A percentile compares a stretch with the other conserved stretches of the same genome.
Conservation (phyloP, 352 stramenopile species). For the Blastocystis sp. region DNA sequence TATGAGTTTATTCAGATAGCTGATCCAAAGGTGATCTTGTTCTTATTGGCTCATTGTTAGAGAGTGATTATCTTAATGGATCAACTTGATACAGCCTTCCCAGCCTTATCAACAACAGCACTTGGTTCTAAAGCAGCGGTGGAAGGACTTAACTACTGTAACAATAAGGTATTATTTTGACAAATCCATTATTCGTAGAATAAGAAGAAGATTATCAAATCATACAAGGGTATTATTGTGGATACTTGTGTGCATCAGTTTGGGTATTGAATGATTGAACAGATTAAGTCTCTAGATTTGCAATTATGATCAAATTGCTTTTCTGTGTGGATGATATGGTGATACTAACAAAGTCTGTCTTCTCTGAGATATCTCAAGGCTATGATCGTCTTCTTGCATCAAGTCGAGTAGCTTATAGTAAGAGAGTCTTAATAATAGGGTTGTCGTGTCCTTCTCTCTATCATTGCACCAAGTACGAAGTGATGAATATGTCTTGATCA, state of each 20-base stretch:
- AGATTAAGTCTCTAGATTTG: not conserved
- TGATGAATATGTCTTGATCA: not conserved
- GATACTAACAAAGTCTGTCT: slow-evolving; percentile 15
- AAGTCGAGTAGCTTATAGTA: not conserved
- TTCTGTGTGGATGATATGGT: slow-evolving; percentile 57
- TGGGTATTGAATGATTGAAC: not conserved
- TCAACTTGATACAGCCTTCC: slow-evolving; percentile 39
- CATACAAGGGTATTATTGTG: slow-evolving; percentile 55
- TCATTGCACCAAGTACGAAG: slow-evolving; percentile 1
- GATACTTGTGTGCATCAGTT: slow-evolving; percentile 38
- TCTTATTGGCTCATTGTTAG: not conserved
- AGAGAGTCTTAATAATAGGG: not conserved
- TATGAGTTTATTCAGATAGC: slow-evolving; percentile 56
- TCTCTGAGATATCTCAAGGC: slow-evolving; percentile 1
- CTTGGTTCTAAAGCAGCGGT: slow-evolving; percentile 16
- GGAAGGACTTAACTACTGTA: slow-evolving; percentile 56
- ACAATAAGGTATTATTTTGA: slow-evolving; percentile 1
- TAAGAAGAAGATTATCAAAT: slow-evolving; percentile 47
- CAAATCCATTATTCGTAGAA: not conserved
- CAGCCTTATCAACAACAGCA: slow-evolving; percentile 47
- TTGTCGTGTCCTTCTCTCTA: slow-evolving; percentile 11
- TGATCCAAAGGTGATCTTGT: not conserved
- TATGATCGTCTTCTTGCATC: slow-evolving; percentile 2
- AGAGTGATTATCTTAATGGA: slow-evolving; percentile 51
- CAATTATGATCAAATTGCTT: slow-evolving; percentile 52